Percentiles rank a stretch among this genome's conserved stretches.
These are phyloP conservation scores for Pythium angustatum DNA, from an alignment of 352 stramenopile genomes.

Conservation along the genomic window DNA sequence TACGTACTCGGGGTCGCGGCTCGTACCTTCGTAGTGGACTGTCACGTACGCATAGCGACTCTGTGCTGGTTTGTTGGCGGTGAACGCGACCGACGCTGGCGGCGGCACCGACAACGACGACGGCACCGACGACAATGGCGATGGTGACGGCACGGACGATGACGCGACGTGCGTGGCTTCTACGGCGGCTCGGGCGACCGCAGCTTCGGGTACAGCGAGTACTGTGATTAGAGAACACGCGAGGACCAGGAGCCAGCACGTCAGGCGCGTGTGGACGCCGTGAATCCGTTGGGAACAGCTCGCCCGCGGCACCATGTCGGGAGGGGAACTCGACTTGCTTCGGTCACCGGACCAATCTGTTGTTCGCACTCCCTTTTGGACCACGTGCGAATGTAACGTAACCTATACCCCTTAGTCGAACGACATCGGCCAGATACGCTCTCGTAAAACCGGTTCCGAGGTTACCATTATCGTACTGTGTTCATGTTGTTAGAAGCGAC, in stretches of 20 bases:
- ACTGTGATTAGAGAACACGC: not conserved
- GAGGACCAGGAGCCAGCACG: not conserved
- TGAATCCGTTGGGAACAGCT: not conserved
- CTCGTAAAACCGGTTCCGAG: conserved; percentile 13
- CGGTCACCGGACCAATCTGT: too few species aligned
- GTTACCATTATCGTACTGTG: not conserved
- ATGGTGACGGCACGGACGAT: not conserved
- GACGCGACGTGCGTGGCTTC: not conserved
- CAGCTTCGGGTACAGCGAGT: not conserved
- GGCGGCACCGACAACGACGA: conserved; percentile 7
- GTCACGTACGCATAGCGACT: conserved; percentile 86
- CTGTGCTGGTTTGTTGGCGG: conserved; percentile 27
- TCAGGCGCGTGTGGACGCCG: not conserved
- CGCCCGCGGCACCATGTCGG: not conserved
- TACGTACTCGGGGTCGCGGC: conserved; percentile 81
- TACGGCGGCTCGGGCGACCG: not conserved
- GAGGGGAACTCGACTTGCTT: too few species aligned
- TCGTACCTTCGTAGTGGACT: conserved; percentile 86
- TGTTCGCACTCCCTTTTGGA: too few species aligned
- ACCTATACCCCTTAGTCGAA: too few species aligned
- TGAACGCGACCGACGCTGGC: conserved; percentile 25
- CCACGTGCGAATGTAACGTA: too few species aligned
- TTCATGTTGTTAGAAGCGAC: not conserved
- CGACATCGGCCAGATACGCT: too few species aligned
- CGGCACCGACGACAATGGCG: not conserved